phyloP scores from a whole-genome alignment of 2,329 filamentous ascomycete species.

The Macrophomina pseudophaseolina region DNA sequence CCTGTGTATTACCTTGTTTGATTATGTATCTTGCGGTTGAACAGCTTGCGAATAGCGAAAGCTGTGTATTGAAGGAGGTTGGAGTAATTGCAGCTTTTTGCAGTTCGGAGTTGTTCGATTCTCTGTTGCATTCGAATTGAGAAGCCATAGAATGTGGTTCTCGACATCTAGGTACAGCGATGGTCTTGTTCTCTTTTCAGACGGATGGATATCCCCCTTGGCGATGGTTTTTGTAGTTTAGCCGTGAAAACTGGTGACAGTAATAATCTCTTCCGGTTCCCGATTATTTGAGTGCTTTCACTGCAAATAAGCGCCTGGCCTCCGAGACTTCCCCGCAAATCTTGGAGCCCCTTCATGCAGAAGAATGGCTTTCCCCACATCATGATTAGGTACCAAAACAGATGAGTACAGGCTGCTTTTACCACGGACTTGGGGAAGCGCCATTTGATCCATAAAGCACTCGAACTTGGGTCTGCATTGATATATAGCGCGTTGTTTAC shows the following conservation, averaged over 20 bases:
- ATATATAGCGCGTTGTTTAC: too few relatives aligned
- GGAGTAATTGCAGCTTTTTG: neutral
- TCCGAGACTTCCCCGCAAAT: too few relatives aligned
- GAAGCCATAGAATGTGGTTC: neutral
- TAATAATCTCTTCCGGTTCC: neutral
- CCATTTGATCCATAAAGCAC: too few relatives aligned
- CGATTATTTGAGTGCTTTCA: too few relatives aligned
- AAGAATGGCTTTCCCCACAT: too few relatives aligned
- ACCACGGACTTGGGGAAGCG: too few relatives aligned
- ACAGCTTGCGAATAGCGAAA: neutral
- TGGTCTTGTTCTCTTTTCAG: slow-evolving; percentile 2
- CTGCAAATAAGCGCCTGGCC: too few relatives aligned
- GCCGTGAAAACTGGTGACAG: neutral
- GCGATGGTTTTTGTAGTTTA: neutral
- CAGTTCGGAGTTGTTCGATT: neutral
- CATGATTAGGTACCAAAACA: too few relatives aligned
- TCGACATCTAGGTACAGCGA: neutral
- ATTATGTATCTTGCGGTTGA: neutral
- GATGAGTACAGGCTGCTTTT: too few relatives aligned
- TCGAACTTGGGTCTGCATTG: too few relatives aligned
- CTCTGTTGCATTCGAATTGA: neutral
- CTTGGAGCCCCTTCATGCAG: too few relatives aligned
- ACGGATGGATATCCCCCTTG: slow-evolving; percentile 6
- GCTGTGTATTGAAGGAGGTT: neutral
- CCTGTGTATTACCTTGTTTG: slow-evolving; percentile 3